Evolutionary conservation across 116 monocot species (phyloP).

Genomic region (Dioscorea cayenensis): DNA sequence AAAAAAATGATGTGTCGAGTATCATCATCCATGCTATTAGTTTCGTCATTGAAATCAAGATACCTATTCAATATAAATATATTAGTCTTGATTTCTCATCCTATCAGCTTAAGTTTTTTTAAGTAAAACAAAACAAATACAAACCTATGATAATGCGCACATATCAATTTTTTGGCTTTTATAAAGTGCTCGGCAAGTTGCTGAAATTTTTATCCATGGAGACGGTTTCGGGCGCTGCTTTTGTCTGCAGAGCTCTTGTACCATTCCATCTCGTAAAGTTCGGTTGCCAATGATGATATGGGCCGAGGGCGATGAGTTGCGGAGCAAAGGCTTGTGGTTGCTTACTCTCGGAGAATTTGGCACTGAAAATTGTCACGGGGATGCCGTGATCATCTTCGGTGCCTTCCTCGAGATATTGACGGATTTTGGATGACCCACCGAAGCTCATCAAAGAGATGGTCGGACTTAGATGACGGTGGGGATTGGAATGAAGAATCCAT

Average conservation of each 20-base stretch:
- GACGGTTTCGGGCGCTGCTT: constrained; percentile 15
- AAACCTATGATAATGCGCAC: constrained; percentile 43
- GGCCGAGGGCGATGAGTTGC: constrained; percentile 44
- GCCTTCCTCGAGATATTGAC: constrained; percentile 16
- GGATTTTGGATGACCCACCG: constrained; percentile 22
- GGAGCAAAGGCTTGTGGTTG: constrained; percentile 38
- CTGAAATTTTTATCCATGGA: constrained; percentile 8
- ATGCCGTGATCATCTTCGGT: constrained; percentile 6
- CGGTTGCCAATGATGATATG: constrained; percentile 45
- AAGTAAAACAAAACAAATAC: neutral
- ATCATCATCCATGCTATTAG: constrained; percentile 61
- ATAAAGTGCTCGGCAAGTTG: constrained; percentile 22
- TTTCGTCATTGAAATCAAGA: constrained; percentile 40
- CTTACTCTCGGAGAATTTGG: constrained; percentile 12
- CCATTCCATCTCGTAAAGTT: constrained; percentile 48
- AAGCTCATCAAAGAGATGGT: constrained; percentile 9
- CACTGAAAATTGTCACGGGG: constrained; percentile 20
- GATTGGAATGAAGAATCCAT: neutral
- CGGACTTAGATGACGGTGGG: neutral
- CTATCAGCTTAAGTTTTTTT: neutral
- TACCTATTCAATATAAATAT: constrained; percentile 14
- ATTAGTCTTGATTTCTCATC: neutral
- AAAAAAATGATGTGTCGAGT: constrained; percentile 46
- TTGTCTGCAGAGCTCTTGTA: constrained; percentile 41
- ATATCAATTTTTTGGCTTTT: constrained; percentile 23